Evolutionary conservation across 345 rosid species (phyloP).

Genomic region (Eucalyptus cloeziana): DNA sequence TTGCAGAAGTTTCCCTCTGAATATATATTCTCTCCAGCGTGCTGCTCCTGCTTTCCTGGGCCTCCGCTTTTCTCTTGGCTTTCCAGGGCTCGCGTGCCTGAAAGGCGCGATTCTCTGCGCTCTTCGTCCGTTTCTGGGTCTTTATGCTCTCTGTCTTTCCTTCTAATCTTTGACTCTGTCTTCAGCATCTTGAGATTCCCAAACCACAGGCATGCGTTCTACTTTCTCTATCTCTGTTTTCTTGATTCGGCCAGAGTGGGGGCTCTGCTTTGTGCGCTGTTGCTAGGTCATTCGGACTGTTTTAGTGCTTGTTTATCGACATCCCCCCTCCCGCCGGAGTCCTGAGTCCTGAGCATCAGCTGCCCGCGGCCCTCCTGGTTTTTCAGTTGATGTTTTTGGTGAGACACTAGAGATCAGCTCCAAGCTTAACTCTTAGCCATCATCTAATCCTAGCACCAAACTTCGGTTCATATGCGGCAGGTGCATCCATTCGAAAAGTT

Average conservation of each 20-base stretch:
- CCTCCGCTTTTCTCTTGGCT: not conserved
- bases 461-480: too few species aligned
- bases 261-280: not conserved
- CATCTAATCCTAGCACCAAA: not conserved
- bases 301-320: not conserved
- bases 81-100: not conserved
- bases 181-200: not conserved
- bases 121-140: not conserved
- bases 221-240: not conserved
- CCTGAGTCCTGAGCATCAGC: not conserved
- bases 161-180: not conserved
- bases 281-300: not conserved
- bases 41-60: not conserved
- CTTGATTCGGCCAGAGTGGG: not conserved
- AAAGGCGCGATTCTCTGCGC: not conserved
- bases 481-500: not conserved
- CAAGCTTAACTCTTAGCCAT: not conserved
- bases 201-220: not conserved
- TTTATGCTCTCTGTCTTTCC: not conserved
- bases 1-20: not conserved
- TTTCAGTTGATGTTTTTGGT: not conserved
- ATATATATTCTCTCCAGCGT: not conserved
- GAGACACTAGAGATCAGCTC: not conserved
- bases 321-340: not conserved
- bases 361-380: not conserved